Evolutionary conservation across 1,284 basidiomycete genomes (phyloP), one percentile per base, ranked within the genome.

Genomic region (Austroboletus niveus): DNA sequence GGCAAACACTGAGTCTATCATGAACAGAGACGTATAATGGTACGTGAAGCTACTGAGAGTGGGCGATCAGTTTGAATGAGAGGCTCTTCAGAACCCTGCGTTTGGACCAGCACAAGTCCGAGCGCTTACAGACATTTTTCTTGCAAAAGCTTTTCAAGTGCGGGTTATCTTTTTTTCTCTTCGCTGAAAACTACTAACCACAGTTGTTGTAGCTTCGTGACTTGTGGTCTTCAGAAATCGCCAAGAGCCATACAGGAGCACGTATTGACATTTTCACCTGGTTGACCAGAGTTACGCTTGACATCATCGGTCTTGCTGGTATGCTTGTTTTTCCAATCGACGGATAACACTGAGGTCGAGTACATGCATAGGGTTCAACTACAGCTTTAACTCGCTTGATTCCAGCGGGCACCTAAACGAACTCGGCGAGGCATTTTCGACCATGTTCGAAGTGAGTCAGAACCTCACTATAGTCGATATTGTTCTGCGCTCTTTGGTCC

Each of bases 221-320:
- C 56, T 57, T 75, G 12, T 77, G 74, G 76, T 59, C 55, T 2
- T 48, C 58, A 1, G 66, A 76, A 47, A 54, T 68, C 15, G 51
- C 57, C 10, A 64, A 67, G 53, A 46, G 53, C 41, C 22, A 47
- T 12, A 32, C 30, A 11, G 71, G 61, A 29, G 38, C 41, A 15
- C 65, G 59, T 4, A 60, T 81, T n/a, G 79, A 89, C 48, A 73
- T 81, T 5, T 65, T 84, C 5, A 64, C 73, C 0, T 84, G 80
- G 74, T 66, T 89, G 10, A 79, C 72, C 41, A 75, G 76, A 51
- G 72, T 76, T 53, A 86, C 86, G 0, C 69, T 89, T 40, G 86
- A 89, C 57, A 72, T 87, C 27, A 88, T 90, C 49, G 85, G 85
- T 8, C 69, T 80, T 10, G 84, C 86, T 27, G 85, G 85, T 77